Evolutionary conservation across 768 basidiomycete species (phyloP), one percentile per base, ranked within the genome.

Genomic region (Basidioascus undulatus): DNA sequence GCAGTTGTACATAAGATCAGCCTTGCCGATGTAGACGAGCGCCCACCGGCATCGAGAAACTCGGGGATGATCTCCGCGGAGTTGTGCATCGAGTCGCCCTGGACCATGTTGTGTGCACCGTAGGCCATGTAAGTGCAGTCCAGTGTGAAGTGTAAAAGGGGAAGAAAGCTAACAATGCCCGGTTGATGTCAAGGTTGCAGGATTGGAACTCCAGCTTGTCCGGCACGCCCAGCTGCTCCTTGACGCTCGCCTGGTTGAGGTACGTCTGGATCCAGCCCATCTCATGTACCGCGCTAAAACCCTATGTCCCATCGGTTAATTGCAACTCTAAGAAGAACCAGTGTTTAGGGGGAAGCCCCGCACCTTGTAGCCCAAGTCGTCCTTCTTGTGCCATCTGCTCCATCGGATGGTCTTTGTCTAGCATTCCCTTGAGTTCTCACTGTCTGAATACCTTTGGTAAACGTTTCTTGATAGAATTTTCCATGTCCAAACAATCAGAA

Each of bases 11-110:
- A 81, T 76, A 32, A 30, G 42, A 40, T 54, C 55, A n/a, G 51
- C 50, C 39, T 57, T 56, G 21, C 63, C 86, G 44, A 84, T 82
- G 53, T 92, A 96, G 32, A 94, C 72, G 24, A 94, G 61, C 81
- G 63, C 28, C 96, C 65, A 5, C 84, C 87, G 31, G 72, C 69
- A 37, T 83, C 68, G 34, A 98, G 62, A 27, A 98, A 64, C 32
- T 77, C 72, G 2, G 80, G 76, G 9, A 96, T 63, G 9, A 92
- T 64, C 25, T 60, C 57, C 0, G 82, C 78, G 25, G 74, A 72
- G 57, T 92, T 76, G 53, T 75, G 80, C 66, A 78, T 71, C 8
- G 72, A 71, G 53, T 96, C 89, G 23, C 89, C 87, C 53, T 81
- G 76, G 51, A 72, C 49, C 41, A 59, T 44, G 58, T 55, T 53